Evolutionary conservation across 2,329 filamentous ascomycete genomes (phyloP), one percentile per base, ranked within the genome.

Genomic region (Sporothrix luriei): DNA sequence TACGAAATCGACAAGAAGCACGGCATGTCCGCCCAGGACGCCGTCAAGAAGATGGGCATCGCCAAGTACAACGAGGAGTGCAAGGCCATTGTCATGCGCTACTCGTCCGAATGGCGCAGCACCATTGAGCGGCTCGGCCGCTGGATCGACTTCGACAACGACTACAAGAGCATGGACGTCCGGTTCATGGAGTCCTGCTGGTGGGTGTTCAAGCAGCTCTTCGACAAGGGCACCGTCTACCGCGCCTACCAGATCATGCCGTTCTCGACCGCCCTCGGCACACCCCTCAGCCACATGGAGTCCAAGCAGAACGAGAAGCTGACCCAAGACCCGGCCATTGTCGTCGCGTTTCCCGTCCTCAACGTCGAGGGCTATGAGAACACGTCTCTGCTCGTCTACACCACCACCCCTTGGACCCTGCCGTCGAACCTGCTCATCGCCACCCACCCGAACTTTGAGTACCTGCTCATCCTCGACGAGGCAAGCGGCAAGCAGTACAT

Each of bases 81-180:
- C 79, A 87, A 91, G 72, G 89, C 92, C 72, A 97, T 97, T 78
- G 94, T 97, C 74, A 97, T 97, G 92, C 88, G 91, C 76, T 97
- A 91, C 78, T 88, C 93, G 13, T 80, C 84, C 19, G 94, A 97
- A 79, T 98, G 94, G 94, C 88, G 93, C 76, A 82, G 88, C 73
- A 97, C 93, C 33, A 91, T 97, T 75, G 93, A 97, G 77, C 85
- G 94, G 72, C 82, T 98, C 52, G 94, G 94, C 69, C 90, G 94
- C 70, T 98, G 94, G 94, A 95, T 97, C 76, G 94, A 97, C 80
- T 97, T 98, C 75, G 94, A 98, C 80, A 95, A 97, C 75, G 93
- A 97, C 79, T 97, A 97, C 84, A 97, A 97, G 90, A 97, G 93
- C 48, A 97, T 97, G 93, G 91, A 98, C 78, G 85, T 90, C n/a